Evolutionary conservation across 2,329 filamentous ascomycete species (phyloP).

Genomic region (Diaporthe citri): DNA sequence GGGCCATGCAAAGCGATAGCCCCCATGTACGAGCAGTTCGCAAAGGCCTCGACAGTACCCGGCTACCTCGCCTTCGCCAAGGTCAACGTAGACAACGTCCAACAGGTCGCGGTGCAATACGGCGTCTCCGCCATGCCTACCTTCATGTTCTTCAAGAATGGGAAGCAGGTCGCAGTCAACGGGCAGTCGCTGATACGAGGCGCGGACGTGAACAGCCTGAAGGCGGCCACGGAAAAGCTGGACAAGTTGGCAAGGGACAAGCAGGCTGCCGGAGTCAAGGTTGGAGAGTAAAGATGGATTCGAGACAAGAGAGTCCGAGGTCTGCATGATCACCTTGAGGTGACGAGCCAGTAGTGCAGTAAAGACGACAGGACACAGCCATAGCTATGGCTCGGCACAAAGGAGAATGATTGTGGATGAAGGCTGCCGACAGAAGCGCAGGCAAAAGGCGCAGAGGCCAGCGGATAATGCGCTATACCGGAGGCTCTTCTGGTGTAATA

Average conservation of each 20-base stretch:
- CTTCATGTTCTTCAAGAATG: conserved; percentile 71
- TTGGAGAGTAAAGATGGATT: conserved; percentile 12
- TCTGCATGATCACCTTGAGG: not conserved
- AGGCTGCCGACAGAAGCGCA: not conserved
- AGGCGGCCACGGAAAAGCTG: conserved; percentile 53
- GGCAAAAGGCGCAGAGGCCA: not conserved
- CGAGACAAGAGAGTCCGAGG: no score
- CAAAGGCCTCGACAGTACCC: conserved; percentile 53
- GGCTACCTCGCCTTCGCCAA: conserved; percentile 67
- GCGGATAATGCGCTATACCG: not conserved
- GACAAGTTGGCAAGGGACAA: conserved; percentile 52
- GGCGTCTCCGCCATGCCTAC: conserved; percentile 69
- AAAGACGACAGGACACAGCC: not conserved
- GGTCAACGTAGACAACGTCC: conserved; percentile 69
- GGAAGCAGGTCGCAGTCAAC: conserved; percentile 58
- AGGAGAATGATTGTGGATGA: not conserved
- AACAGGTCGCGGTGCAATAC: conserved; percentile 63
- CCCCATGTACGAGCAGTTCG: conserved; percentile 64
- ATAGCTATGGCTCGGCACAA: not conserved
- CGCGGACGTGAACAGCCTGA: conserved; percentile 49
- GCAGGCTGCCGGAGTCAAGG: conserved; percentile 40
- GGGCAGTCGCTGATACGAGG: conserved; percentile 53
- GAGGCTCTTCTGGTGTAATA: not conserved
- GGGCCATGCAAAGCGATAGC: conserved; percentile 71
- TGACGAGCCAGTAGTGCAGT: not conserved